phyloP scores from a whole-genome alignment of 345 rosid genomes.

The Euphorbia lathyris region DNA sequence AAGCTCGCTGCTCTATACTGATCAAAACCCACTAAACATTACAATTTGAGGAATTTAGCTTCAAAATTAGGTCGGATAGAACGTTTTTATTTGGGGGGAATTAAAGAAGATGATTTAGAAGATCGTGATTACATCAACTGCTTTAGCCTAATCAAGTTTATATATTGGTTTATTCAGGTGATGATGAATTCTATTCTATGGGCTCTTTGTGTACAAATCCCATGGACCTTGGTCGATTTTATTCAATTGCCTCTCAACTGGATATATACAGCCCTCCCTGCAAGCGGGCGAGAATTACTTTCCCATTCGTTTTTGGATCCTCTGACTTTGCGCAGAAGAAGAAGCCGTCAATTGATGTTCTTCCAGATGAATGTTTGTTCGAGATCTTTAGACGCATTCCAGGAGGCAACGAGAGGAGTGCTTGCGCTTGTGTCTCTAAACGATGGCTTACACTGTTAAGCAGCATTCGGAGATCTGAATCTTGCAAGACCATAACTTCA shows the following conservation, averaged over 20 bases:
- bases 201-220: constrained; percentile 41
- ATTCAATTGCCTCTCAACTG: constrained; percentile 39
- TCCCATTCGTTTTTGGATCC: constrained; percentile 29
- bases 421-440: constrained; percentile 65
- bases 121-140: neutral
- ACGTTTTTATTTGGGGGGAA: neutral
- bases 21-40: neutral
- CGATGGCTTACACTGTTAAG: constrained; percentile 60
- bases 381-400: constrained; percentile 65
- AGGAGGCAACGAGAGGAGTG: constrained; percentile 49
- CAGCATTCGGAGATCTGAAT: constrained; percentile 50
- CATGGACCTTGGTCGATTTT: constrained; percentile 38
- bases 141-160: constrained; percentile 17
- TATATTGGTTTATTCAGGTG: constrained; percentile 45
- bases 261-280: constrained; percentile 50
- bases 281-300: constrained; percentile 60
- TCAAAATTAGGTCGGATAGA: neutral
- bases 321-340: constrained; percentile 27
- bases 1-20: neutral
- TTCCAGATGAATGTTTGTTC: constrained; percentile 76
- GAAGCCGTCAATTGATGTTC: constrained; percentile 50
- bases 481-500: constrained; percentile 15
- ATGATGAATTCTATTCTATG: constrained; percentile 54
- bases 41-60: neutral
- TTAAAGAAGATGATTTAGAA: neutral